These are phyloP conservation scores for Pelagophyceae sp. DNA, from an alignment of 352 stramenopile genomes.

Conservation along the genomic window DNA sequence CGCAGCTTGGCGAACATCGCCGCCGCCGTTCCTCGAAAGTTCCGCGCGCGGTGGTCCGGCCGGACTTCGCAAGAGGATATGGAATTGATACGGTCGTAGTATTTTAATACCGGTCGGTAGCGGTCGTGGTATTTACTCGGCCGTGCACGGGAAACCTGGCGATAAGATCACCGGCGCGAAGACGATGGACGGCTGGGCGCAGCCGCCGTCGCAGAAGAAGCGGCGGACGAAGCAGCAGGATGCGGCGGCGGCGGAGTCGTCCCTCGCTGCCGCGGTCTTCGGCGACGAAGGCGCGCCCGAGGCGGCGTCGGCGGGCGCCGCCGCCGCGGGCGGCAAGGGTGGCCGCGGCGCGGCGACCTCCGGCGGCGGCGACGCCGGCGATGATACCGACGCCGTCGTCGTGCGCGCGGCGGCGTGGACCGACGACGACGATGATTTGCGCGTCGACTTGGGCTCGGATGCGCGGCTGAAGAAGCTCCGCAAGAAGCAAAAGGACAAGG, in stretches of 20 bases:
- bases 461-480: constrained; percentile 19
- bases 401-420: background rate
- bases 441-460: background rate
- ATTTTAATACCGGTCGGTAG: too few relatives aligned
- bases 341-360: too few relatives aligned
- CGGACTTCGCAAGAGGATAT: too few relatives aligned
- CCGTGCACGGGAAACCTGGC: too few relatives aligned
- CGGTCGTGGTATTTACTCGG: too few relatives aligned
- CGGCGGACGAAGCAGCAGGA: constrained; percentile 42
- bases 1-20: too few relatives aligned
- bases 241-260: constrained; percentile 32
- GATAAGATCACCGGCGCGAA: too few relatives aligned
- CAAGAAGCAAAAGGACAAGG: constrained; percentile 53
- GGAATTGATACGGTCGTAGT: too few relatives aligned
- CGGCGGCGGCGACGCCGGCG: background rate
- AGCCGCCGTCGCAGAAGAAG: constrained; percentile 33
- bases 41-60: too few relatives aligned
- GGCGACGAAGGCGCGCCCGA: constrained; percentile 40
- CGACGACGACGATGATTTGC: constrained; percentile 6
- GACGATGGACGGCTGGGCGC: constrained; percentile 33
- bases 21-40: too few relatives aligned
- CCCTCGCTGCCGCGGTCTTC: background rate
- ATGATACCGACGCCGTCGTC: background rate
- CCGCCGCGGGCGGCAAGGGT: too few relatives aligned
- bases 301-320: background rate